These are phyloP conservation scores for Talaromyces islandicus DNA, from an alignment of 2,329 filamentous ascomycete genomes.

Conservation along the genomic window DNA sequence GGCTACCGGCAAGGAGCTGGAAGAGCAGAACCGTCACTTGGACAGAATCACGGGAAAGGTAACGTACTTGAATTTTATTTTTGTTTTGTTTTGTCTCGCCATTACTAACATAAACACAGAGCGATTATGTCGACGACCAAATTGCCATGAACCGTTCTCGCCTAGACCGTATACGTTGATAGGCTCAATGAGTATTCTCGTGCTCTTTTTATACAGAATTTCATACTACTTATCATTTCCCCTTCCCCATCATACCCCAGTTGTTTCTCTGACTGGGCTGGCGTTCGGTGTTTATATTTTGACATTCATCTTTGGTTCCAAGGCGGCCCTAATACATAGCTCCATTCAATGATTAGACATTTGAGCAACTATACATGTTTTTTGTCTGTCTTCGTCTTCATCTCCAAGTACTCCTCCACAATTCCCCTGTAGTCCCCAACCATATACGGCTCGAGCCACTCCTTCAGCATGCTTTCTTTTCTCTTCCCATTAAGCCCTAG, in stretches of 20 bases:
- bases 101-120: conserved; percentile 46
- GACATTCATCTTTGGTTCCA: not conserved
- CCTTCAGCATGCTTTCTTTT: conserved; percentile 27
- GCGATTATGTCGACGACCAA: conserved; percentile 74
- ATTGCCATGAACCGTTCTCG: conserved; percentile 72
- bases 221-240: not conserved
- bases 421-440: conserved; percentile 36
- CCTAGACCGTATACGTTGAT: conserved; percentile 51
- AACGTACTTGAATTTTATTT: conserved; percentile 24
- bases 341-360: not conserved
- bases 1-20: conserved; percentile 69
- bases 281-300: not conserved
- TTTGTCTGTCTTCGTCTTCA: not conserved
- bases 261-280: not conserved
- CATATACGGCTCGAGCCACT: conserved; percentile 33
- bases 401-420: conserved; percentile 29
- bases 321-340: not conserved
- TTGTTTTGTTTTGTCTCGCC: not conserved
- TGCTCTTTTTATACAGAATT: not conserved
- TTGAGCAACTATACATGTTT: not conserved
- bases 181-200: not conserved
- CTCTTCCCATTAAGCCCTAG: conserved; percentile 50
- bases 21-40: conserved; percentile 71
- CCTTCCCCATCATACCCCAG: not conserved
- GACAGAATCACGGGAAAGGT: conserved; percentile 74